Percentiles rank a stretch among this genome's conserved stretches.
Evolutionary conservation across 169 alveolate species (phyloP).

Genomic region (Babesia gibsoni): DNA sequence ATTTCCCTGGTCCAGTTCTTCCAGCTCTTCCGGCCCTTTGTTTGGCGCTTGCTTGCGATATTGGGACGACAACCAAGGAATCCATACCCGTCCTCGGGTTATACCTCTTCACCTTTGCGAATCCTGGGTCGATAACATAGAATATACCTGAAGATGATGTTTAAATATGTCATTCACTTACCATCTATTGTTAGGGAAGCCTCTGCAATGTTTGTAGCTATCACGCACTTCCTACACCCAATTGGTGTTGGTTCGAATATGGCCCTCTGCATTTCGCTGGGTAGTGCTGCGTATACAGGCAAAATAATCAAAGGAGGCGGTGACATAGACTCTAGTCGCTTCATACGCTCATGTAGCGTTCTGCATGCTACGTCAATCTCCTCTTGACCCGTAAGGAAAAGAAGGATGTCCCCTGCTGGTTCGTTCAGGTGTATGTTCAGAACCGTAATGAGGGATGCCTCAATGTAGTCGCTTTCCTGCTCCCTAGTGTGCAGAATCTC

Average conservation of each 20-base stretch:
- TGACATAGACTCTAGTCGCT: slow-evolving; percentile 88
- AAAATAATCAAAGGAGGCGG: slow-evolving; percentile 95
- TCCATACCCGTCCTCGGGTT: slow-evolving; percentile 99
- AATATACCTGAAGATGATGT: slow-evolving; percentile 79
- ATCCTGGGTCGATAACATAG: slow-evolving; percentile 99
- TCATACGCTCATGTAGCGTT: slow-evolving; percentile 93
- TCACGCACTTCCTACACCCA: slow-evolving; percentile 97
- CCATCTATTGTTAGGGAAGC: slow-evolving; percentile 99
- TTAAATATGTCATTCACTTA: neutral
- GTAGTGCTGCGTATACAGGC: slow-evolving; percentile 97
- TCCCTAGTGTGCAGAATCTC: slow-evolving; percentile 94
- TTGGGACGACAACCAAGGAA: slow-evolving; percentile 94
- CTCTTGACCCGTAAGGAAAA: slow-evolving; percentile 99
- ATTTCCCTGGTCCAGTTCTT: slow-evolving; percentile 99
- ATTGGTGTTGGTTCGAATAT: slow-evolving; percentile 98
- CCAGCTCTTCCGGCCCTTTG: slow-evolving; percentile 99
- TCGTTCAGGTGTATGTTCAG: slow-evolving; percentile 94
- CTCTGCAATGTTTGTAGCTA: slow-evolving; percentile 99
- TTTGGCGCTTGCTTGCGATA: slow-evolving; percentile 96
- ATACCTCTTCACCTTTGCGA: slow-evolving; percentile 94
- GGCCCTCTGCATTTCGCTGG: slow-evolving; percentile 94
- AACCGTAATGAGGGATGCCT: slow-evolving; percentile 96
- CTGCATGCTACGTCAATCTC: slow-evolving; percentile 98
- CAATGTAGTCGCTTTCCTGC: slow-evolving; percentile 98
- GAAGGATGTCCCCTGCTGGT: slow-evolving; percentile 97